Base-by-base conservation (phyloP, 73 alveolate genomes). In the Paramecium caudatum region DNA sequence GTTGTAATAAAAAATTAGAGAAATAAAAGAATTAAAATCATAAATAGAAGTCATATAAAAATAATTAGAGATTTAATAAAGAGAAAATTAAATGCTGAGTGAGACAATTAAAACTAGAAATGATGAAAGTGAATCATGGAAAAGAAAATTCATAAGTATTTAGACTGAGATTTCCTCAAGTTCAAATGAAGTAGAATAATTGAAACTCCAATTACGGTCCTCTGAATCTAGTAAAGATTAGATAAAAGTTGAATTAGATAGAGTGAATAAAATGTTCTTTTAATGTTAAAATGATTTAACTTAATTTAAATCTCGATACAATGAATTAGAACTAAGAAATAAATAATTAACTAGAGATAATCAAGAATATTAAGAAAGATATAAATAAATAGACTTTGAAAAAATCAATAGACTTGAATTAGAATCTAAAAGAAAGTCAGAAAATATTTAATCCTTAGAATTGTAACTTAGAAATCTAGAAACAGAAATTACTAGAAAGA, bases 71-170 rank as follows among this genome's bases (percentile, higher is more conserved):
- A 41, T 7, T 8, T 41, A 8, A 41, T 41, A 41, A 43, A 68
- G 37, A 33, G 84, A 68, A 68, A 68, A 34, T 37, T n/a, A 32
- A 68, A 37, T 17, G 8, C 17, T 68, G 0, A 68, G 17, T 10
- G 84, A 68, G 19, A 23, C 27, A 34, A 34, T 68, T 23, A 68
- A 49, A 68, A 10, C 13, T 68, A 68, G 37, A 32, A 34, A 32
- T 34, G 84, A 68, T 17, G 84, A 68, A 36, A 32, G 19, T 37
- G 84, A 68, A 68, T 68, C 25, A 68, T 68, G 84, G 84, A 68
- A 68, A 49, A 68, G 84, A 34, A 68, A 68, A 37, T 68, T 5
- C 34, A 32, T 34, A n/a, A 34, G 19, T 33, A 17, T 34, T 12
- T 34, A 30, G n/a, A 68, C 47, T 32, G 84, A 68, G 10, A 30